These are phyloP conservation scores for Mycena latifolia DNA, from an alignment of 768 basidiomycete genomes.

Conservation along the genomic window DNA sequence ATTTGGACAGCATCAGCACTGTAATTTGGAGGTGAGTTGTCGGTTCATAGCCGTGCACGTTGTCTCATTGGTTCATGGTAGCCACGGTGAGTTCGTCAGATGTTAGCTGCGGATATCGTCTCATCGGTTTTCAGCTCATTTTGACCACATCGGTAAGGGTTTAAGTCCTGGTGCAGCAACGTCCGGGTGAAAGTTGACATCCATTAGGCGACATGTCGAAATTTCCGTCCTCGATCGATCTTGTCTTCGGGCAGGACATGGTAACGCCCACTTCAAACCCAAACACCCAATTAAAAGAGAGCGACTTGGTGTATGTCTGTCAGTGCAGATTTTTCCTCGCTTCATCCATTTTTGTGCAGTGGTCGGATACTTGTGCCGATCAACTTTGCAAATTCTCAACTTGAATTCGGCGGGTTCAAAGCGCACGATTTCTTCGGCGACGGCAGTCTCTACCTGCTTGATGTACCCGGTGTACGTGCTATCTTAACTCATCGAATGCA, in stretches of 20 bases:
- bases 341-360: background rate
- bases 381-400: slow-evolving; percentile 13
- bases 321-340: background rate
- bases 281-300: slow-evolving; percentile 1
- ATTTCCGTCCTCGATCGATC: slow-evolving; percentile 28
- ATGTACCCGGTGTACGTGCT: slow-evolving; percentile 28
- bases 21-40: slow-evolving; percentile 25
- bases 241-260: slow-evolving; percentile 24
- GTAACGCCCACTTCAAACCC: slow-evolving; percentile 14
- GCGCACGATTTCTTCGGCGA: slow-evolving; percentile 35
- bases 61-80: background rate
- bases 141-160: slow-evolving; percentile 27
- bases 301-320: slow-evolving; percentile 21
- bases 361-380: slow-evolving; percentile 11
- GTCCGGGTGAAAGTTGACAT: background rate
- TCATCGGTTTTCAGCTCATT: background rate
- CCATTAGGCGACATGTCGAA: slow-evolving; percentile 27
- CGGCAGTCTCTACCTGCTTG: slow-evolving; percentile 33
- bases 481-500: background rate
- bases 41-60: background rate
- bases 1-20: slow-evolving; percentile 16
- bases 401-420: slow-evolving; percentile 21
- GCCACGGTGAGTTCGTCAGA: no score
- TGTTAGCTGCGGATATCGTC: background rate
- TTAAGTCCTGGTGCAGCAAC: accelerated